Base-by-base conservation (phyloP, 2,329 filamentous ascomycete species). In the Sporothrix luriei region DNA sequence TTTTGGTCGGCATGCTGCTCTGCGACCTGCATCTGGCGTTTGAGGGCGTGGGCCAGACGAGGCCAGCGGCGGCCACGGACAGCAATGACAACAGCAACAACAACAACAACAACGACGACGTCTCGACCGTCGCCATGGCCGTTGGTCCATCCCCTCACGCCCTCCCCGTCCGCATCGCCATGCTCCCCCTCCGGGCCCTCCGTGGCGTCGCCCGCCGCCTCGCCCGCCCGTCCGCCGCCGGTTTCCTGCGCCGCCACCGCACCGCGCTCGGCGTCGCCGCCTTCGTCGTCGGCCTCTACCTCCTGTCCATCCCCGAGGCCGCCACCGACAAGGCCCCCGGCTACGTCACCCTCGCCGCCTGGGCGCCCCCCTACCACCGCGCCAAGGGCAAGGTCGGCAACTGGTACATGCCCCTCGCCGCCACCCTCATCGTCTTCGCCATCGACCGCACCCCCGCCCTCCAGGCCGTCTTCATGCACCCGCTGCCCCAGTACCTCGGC, bases 201-300 rank as follows among this genome's bases (percentile, higher is more conserved):
- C n/a, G 4, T 0, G 21, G 48, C n/a, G 19, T 13, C 46, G 16
- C 16, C 6, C 33, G 4, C 1, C 24, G 48, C n/a, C 24, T 13
- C 46, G 16, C 16, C 6, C 33, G 14, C 4, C 43, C 26, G 33
- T 46, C 55, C 7, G 57, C 49, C 10, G 16, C 68, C 16, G 26
- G 66, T 13, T 13, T 38, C n/a, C 14, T 9, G 10, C 68, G 57
- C 26, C 68, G 57, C 26, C 66, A 24, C 14, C 21, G 52, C 61
- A 79, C 77, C 3, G 77, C 81, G 55, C 83, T 90, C 71, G 86
- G 79, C 76, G 83, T 85, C 74, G 78, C 81, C 68, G 74, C 88
- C 0, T 70, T 71, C 11, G 38, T 67, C 5, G 24, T 38, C 21
- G 46, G 43, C n/a, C 46, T 71, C 10, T 70, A 52, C 4, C 10